A percentile compares a stretch with the other conserved stretches of the same genome.
Evolutionary conservation across 495 filamentous ascomycete species (phyloP).

Genomic region (Penicillium antarcticum): DNA sequence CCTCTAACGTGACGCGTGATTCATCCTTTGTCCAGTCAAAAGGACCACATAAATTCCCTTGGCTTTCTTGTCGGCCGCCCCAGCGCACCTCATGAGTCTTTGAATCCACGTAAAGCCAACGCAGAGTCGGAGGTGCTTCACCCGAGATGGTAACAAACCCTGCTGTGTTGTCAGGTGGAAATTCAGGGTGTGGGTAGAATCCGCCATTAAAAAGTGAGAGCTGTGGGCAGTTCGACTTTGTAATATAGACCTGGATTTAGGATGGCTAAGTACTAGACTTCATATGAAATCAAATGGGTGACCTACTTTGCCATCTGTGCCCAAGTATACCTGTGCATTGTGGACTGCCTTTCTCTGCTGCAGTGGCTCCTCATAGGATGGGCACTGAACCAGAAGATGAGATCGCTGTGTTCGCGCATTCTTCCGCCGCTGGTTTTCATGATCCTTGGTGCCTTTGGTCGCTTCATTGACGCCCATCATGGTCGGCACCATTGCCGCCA

Average conservation of each 20-base stretch:
- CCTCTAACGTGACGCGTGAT: not conserved
- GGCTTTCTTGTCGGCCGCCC: constrained; percentile 2
- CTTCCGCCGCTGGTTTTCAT: not conserved
- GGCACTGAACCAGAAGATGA: not conserved
- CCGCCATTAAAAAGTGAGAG: constrained; percentile 1
- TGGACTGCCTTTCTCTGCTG: not conserved
- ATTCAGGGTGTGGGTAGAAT: constrained; percentile 4
- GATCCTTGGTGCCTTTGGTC: constrained; percentile 2
- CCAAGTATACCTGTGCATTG: constrained; percentile 3
- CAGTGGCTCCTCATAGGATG: not conserved
- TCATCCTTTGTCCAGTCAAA: constrained; percentile 9
- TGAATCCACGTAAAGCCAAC: constrained; percentile 5
- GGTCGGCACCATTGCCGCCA: constrained; percentile 7
- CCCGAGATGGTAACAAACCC: constrained; percentile 3
- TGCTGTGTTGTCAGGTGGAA: constrained; percentile 2
- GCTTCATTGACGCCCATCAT: constrained; percentile 7
- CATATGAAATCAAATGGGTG: not conserved
- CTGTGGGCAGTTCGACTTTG: not conserved
- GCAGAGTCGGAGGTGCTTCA: constrained; percentile 4
- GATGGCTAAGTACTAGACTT: not conserved
- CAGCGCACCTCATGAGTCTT: constrained; percentile 8
- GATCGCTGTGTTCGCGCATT: constrained; percentile 3
- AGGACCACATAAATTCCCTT: constrained; percentile 4
- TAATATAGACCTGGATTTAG: constrained; percentile 5
- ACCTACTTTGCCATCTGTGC: constrained; percentile 1